phyloP scores from a whole-genome alignment of 2,329 filamentous ascomycete genomes.

The Drechslerella dactyloides region DNA sequence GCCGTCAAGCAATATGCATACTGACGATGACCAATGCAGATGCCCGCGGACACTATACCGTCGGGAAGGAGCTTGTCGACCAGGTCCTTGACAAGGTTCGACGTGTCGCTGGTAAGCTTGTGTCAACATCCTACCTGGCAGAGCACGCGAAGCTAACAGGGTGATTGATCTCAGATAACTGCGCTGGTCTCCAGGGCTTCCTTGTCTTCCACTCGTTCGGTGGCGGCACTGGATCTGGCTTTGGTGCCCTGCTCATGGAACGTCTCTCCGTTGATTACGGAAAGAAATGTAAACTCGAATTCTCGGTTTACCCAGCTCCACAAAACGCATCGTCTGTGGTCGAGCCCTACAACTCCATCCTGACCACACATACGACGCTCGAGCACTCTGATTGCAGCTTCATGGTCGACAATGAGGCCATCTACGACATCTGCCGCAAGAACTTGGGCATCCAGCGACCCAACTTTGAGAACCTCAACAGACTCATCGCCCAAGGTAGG shows the following conservation, averaged over 20 bases:
- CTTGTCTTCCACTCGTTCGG: slow-evolving; percentile 99
- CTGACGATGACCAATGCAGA: slow-evolving; percentile 59
- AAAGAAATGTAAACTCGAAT: slow-evolving; percentile 99
- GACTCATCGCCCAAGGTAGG: slow-evolving; percentile 90
- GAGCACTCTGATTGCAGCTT: slow-evolving; percentile 99
- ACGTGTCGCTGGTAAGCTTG: slow-evolving; percentile 71
- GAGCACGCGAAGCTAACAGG: slow-evolving; percentile 8
- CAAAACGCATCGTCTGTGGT: slow-evolving; percentile 97
- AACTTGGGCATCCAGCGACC: slow-evolving; percentile 97
- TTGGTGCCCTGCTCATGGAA: slow-evolving; percentile 98
- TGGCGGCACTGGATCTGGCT: slow-evolving; percentile 97
- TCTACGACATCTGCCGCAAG: slow-evolving; percentile 98
- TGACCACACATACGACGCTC: slow-evolving; percentile 97
- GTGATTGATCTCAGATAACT: slow-evolving; percentile 77
- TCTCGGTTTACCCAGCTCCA: slow-evolving; percentile 97
- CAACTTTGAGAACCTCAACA: slow-evolving; percentile 98
- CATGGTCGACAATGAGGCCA: slow-evolving; percentile 99
- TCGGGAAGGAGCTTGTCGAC: slow-evolving; percentile 99
- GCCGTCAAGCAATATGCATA: slow-evolving; percentile 13
- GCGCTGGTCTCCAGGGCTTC: slow-evolving; percentile 97
- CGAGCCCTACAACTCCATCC: slow-evolving; percentile 99
- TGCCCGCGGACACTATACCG: slow-evolving; percentile 98
- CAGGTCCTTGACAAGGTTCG: slow-evolving; percentile 97
- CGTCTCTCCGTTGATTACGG: slow-evolving; percentile 98
- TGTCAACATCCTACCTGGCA: neutral